Conservation (phyloP, 2,329 filamentous ascomycete species). For the Aplosporella prunicola region DNA sequence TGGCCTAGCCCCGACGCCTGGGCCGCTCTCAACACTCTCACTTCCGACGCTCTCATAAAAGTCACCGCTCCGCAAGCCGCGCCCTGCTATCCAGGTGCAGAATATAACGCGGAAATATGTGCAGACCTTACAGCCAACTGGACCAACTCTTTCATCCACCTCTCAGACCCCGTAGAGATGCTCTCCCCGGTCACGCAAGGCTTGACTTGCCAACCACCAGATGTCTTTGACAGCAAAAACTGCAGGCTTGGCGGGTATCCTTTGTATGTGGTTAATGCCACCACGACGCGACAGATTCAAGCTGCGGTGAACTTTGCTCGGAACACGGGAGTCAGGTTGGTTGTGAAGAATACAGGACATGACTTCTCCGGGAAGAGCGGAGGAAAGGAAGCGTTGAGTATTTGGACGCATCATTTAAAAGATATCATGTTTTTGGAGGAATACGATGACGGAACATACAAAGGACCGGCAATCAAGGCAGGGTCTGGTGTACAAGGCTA, state of each 20-base stretch:
- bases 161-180: conserved; percentile 26
- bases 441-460: conserved; percentile 22
- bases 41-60: conserved; percentile 35
- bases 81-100: conserved; percentile 35
- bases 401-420: conserved; percentile 30
- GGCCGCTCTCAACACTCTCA: conserved; percentile 37
- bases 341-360: conserved; percentile 30
- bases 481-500: conserved; percentile 25
- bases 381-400: conserved; percentile 23
- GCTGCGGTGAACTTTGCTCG: conserved; percentile 21
- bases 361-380: conserved; percentile 29
- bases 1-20: conserved; percentile 44
- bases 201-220: conserved; percentile 27
- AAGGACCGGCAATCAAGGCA: conserved; percentile 21
- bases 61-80: conserved; percentile 37
- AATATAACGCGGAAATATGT: conserved; percentile 19
- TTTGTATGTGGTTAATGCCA: conserved; percentile 23
- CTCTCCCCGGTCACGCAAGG: conserved; percentile 29
- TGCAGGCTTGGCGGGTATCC: conserved; percentile 22
- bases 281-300: conserved; percentile 19
- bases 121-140: conserved; percentile 20
- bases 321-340: conserved; percentile 23
- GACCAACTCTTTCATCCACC: conserved; percentile 20
- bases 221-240: conserved; percentile 25
- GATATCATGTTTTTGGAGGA: conserved; percentile 24